Evolutionary conservation across 2,329 filamentous ascomycete genomes (phyloP), one percentile per base, ranked within the genome.

Genomic region (Stachybotrys chlorohalonatus): DNA sequence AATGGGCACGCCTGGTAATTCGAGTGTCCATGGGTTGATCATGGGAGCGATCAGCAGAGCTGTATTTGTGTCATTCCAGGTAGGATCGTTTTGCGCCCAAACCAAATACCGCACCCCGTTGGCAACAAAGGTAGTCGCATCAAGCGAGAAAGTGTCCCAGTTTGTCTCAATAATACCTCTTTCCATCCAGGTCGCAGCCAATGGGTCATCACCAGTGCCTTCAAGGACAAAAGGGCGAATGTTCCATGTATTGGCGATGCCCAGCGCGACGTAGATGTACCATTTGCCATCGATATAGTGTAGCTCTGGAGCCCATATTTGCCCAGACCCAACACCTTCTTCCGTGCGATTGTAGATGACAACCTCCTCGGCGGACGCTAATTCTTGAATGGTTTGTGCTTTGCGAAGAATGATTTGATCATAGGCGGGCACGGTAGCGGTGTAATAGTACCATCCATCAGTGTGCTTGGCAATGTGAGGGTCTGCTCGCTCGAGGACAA

Each of bases 271-370:
- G 63, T 81, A 81, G 56, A 81, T 70, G 63, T 80, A 82, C 79
- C 79, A 82, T 24, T 71, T 70, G 0, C 73, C 75, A 45, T 73
- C 65, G 31, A 82, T 68, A 51, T 65, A 65, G 62, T 82, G 79
- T 0, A 82, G 69, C 66, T 82, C 79, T 1, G 79, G 79, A 0
- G 79, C 79, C 79, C 79, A 82, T 36, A 82, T 52, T 31, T 71
- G 73, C 47, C 66, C 73, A 7, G 70, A 46, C 72, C 68, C 73
- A 75, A 16, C 67, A 64, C 9, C 69, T 70, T 55, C 72, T 65
- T 11, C 70, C 71, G 0, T 72, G 65, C 32, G 77, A 74, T 17
- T 69, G 68, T 68, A 64, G 17, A 65, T 60, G n/a, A 58, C 63
- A 1, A 59, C 60, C 47, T 64, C 57, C 8, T 57, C 55, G 15